Evolutionary conservation across 2,329 filamentous ascomycete species (phyloP).

Genomic region (Pyrenochaeta sp.): DNA sequence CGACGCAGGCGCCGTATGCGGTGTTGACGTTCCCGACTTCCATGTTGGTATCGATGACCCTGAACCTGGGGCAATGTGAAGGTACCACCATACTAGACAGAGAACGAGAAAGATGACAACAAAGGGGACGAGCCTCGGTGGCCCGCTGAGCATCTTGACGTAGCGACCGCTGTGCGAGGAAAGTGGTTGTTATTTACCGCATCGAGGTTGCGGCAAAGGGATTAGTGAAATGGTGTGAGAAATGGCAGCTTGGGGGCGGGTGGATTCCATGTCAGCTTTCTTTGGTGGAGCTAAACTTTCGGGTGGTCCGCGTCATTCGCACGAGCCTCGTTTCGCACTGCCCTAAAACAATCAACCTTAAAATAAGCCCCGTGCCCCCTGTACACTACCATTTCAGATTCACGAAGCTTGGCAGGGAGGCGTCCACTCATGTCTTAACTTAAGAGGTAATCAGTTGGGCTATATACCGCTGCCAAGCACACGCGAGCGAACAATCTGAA

Average conservation of each 20-base stretch:
- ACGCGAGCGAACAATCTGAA: no score
- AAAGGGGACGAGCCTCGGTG: conserved; percentile 43
- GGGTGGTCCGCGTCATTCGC: conserved; percentile 4
- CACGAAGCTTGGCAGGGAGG: neutral
- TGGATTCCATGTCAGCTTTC: conserved; percentile 6
- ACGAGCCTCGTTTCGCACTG: conserved; percentile 1
- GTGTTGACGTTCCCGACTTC: conserved; percentile 17
- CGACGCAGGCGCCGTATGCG: conserved; percentile 18
- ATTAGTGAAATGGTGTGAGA: conserved; percentile 1
- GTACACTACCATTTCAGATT: neutral
- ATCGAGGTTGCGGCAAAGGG: conserved; percentile 8
- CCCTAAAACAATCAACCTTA: neutral
- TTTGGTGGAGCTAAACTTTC: conserved; percentile 5
- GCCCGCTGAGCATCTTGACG: conserved; percentile 47
- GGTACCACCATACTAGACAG: conserved; percentile 43
- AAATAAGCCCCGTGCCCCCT: neutral
- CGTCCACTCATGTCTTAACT: neutral
- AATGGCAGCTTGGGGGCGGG: neutral
- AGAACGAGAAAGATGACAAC: conserved; percentile 37
- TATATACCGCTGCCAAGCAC: no score
- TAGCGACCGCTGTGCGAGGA: conserved; percentile 12
- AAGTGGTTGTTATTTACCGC: conserved; percentile 16
- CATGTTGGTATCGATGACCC: conserved; percentile 23
- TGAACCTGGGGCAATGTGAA: conserved; percentile 23
- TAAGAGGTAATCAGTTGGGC: neutral